Base-by-base conservation (phyloP, 768 basidiomycete genomes). In the Amanita molliuscula region DNA sequence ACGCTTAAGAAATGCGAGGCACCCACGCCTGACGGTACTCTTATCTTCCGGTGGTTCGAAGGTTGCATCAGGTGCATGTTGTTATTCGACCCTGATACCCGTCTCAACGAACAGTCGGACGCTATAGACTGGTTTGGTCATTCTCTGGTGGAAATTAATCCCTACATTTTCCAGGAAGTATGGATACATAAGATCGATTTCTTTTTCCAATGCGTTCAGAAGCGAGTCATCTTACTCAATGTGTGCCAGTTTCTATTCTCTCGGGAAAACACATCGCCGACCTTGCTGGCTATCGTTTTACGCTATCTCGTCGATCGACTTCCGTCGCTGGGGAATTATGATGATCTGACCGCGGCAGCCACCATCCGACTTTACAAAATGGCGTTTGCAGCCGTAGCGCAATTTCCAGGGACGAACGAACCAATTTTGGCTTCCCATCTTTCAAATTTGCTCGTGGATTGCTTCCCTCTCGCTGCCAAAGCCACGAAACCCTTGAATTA, bases 301-400 rank as follows among this genome's bases (percentile, higher is more conserved):
- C 78, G 82, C 29, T 90, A 89, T 66, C 76, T 99, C 47, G 81
- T 94, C 45, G 81, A 82, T 20, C 78, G 84, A 31, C 77, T 99
- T 13, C 85, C 83, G 15, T 66, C 82, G 35, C 76, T 99, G 4
- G 95, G 94, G 29, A 86, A 92, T 54, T 79, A 84, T 59, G 85
- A 91, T 55, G 86, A 90, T 56, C 73, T 80, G 54, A 81, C 81
- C 16, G 88, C 91, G 0, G 82, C 84, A 0, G 80, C 92, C 10
- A 86, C 88, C 8, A 85, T 99, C 53, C 81, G 91, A 45, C 70
- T 97, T 41, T 97, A 91, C 79, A 98, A 96, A 70, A 85, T 96
- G 78, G 84, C 92, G 11, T 99, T 98, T 65, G 74, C 77, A 51
- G 89, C 95, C 4, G 89, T 97, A 47, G 79, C 82, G 10, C 59